Evolutionary conservation across 169 alveolate species (phyloP), one percentile per base, ranked within the genome.

Genomic region (Theileria orientalis): DNA sequence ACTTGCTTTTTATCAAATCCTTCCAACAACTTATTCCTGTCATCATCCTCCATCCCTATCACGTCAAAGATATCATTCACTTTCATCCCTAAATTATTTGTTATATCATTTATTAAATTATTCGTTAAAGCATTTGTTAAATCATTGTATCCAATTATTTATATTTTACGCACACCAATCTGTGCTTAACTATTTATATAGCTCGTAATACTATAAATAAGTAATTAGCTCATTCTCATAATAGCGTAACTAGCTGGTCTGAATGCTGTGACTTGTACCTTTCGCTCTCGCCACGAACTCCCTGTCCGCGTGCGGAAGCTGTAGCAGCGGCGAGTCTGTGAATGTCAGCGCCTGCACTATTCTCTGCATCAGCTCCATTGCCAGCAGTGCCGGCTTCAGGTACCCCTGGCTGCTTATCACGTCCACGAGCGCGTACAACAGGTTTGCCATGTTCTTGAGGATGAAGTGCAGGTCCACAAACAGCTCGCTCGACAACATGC

Each of bases 361-460:
- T 96, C 97, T 95, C 84, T 98, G 98, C 72, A 96, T 91, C 23
- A 97, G 86, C 63, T 95, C 98, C 99, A 98, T 97, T n/a, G 97
- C 95, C 56, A 92, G 87, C 29, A 98, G 72, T 32, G 99, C 97
- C 37, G 98, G 96, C 40, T 90, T 90, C 76, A 97, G 93, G 96
- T 96, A 95, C 47, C 97, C 97, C 87, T 96, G 92, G 62, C 98
- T 92, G 74, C 97, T 88, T 7, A 97, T 94, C 52, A 98, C 98
- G 79, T 98, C 99, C 23, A 98, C 98, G 91, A 98, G 83, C 7
- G 99, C 98, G 83, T 97, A 98, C 25, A 96, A 77, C 57, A 97
- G 79, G 63, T 95, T 91, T 60, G 95, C 80, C 11, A 87, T 51
- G 44, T 86, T 90, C 61, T 83, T 90, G 57, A 94, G 87, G 62